Base-by-base conservation (phyloP, 768 basidiomycete genomes). In the Pleurotus djamor region DNA sequence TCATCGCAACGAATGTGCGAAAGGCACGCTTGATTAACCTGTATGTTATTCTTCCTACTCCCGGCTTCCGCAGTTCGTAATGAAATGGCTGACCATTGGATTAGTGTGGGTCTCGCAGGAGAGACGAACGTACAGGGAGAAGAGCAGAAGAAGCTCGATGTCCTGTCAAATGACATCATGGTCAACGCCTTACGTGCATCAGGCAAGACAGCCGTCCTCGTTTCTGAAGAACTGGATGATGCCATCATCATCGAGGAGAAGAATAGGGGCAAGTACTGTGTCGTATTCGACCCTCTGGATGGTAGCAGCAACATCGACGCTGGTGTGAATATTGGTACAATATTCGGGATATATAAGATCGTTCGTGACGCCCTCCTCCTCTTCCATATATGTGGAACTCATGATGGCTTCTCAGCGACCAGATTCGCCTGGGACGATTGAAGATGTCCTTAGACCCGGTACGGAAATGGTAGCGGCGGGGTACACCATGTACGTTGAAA, bases 101-200 rank as follows among this genome's bases (percentile, higher is more conserved):
- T 6, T 17, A 96, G 95, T 14, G 90, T 99, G 64, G 97, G 97
- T 35, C 82, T 96, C 16, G 97, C 97, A 13, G 97, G 97, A 12
- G 94, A 96, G 69, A 92, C 92, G 32, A 99, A 99, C 70, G 89
- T 96, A 7, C 94, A 96, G 74, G 97, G 97, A 17, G 97, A 98
- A 73, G 97, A 98, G 69, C 97, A 99, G 82, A 99, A 99, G 83
- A 99, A 99, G 77, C 83, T 99, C 56, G 96, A 97, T 69, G 89
- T 97, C n/a, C 80, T 97, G 36, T 91, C 94, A 13, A 98, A 99
- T 72, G 96, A 99, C 72, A 99, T 99, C 82, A 98, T 99, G 97
- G 84, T 98, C 67, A 98, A 98, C 69, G 89, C 96, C 49, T 84
- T 99, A 36, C 86, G 93, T 44, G 96, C 96, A 3, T 96, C 92